Evolutionary conservation across 371 early-diverging fungal species (phyloP).

Genomic region (Apophysomyces ossiformis): DNA sequence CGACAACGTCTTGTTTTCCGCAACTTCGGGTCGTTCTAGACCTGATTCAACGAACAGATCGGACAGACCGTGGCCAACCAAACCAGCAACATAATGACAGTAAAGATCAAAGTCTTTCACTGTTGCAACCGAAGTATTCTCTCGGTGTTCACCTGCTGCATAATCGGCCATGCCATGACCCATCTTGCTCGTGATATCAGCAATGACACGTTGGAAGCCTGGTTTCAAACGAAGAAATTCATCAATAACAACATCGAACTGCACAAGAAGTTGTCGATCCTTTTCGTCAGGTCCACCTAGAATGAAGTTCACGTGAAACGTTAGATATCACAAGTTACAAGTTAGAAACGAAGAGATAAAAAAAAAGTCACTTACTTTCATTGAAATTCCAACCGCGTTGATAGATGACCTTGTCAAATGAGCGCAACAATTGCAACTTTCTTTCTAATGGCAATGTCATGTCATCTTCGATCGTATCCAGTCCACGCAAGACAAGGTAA

Average conservation of each 20-base stretch:
- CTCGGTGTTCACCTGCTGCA: constrained; percentile 63
- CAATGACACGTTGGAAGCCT: constrained; percentile 83
- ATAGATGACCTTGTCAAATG: constrained; percentile 82
- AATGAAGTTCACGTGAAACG: background rate
- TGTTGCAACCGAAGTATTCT: constrained; percentile 74
- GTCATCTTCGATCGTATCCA: constrained; percentile 98
- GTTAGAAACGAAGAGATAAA: background rate
- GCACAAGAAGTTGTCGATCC: constrained; percentile 86
- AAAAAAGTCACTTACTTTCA: constrained; percentile 60
- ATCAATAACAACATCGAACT: constrained; percentile 88
- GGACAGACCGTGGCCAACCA: constrained; percentile 94
- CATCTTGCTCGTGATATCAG: constrained; percentile 91
- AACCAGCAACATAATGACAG: constrained; percentile 97
- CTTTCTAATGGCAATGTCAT: constrained; percentile 84
- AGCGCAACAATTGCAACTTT: constrained; percentile 77
- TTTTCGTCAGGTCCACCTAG: constrained; percentile 90
- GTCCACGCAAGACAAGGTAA: constrained; percentile 92
- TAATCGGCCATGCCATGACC: constrained; percentile 95
- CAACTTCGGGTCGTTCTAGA: constrained; percentile 72
- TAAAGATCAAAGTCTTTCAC: constrained; percentile 91
- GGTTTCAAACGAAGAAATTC: constrained; percentile 83
- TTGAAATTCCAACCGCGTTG: constrained; percentile 87
- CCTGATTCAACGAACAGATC: constrained; percentile 88
- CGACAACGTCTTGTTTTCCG: constrained; percentile 49
- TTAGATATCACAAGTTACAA: background rate